These are phyloP conservation scores for Coemansia sp. DNA, from an alignment of 371 early-diverging fungal genomes.

Conservation along the genomic window DNA sequence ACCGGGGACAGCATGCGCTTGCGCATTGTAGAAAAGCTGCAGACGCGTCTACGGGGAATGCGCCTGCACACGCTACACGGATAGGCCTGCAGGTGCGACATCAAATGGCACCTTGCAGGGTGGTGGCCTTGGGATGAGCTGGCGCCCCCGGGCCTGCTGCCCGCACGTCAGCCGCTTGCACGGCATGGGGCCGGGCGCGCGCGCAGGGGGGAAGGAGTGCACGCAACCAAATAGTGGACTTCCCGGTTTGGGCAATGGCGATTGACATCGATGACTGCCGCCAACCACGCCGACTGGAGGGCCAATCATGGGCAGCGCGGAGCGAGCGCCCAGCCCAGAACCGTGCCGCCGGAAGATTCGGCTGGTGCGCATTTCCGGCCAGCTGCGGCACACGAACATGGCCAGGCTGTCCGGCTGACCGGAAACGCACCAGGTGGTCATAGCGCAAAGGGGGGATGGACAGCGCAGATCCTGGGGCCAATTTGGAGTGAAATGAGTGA, in stretches of 20 bases:
- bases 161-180: no score
- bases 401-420: not conserved
- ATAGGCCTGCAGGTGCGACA: constrained; percentile 12
- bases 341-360: no score
- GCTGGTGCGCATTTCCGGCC: no score
- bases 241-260: not conserved
- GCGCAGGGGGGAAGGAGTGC: no score
- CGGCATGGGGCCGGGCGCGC: no score
- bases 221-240: constrained; percentile 2
- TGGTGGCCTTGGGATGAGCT: not conserved
- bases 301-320: not conserved
- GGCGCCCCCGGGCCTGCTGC: no score
- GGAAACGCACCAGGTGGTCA: constrained; percentile 3
- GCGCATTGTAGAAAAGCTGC: constrained; percentile 4
- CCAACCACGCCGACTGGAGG: not conserved
- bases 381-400: no score
- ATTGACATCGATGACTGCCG: constrained; percentile 6
- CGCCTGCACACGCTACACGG: constrained; percentile 1
- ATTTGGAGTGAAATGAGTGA: constrained; percentile 2
- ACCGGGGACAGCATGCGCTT: constrained; percentile 6
- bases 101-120: constrained; percentile 5
- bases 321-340: no score
- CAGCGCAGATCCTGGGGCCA: constrained; percentile 2
- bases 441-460: constrained; percentile 7
- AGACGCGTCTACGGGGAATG: not conserved